These are phyloP conservation scores for Pezicula neosporulosa DNA, from an alignment of 2,329 filamentous ascomycete species.

Conservation along the genomic window DNA sequence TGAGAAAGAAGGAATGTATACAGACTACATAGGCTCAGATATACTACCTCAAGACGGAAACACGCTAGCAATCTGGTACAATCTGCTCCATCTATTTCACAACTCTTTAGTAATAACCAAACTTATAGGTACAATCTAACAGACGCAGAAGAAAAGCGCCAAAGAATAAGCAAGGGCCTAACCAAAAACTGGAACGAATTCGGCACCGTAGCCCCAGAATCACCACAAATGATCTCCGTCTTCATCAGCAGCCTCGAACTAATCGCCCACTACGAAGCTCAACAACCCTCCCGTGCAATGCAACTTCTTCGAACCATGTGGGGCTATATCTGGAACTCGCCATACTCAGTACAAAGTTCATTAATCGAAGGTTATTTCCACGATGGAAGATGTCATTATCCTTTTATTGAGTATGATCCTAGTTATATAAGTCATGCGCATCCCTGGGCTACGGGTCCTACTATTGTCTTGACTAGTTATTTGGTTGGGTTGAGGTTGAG, in stretches of 20 bases:
- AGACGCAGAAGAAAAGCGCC: neutral
- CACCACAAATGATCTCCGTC: neutral
- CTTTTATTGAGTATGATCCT: too few relatives aligned
- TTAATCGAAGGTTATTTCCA: conserved; percentile 3
- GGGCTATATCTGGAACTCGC: conserved; percentile 1
- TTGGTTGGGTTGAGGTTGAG: conserved; percentile 1
- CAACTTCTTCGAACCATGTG: conserved; percentile 5
- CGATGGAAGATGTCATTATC: neutral
- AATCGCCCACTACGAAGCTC: conserved; percentile 1
- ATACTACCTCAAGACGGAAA: too few relatives aligned
- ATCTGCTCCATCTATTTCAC: too few relatives aligned
- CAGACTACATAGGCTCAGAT: too few relatives aligned
- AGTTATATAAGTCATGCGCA: neutral
- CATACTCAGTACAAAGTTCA: neutral
- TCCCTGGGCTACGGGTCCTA: neutral
- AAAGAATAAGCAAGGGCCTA: conserved; percentile 1
- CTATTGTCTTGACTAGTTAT: conserved; percentile 2
- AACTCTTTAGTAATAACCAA: neutral
- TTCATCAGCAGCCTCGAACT: conserved; percentile 3
- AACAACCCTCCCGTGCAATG: neutral
- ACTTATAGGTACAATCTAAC: neutral
- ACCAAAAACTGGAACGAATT: conserved; percentile 1
- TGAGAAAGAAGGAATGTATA: too few relatives aligned
- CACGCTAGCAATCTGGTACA: too few relatives aligned
- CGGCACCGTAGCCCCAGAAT: neutral